Evolutionary conservation across 2,329 filamentous ascomycete species (phyloP).

Genomic region (Ophiostoma novo-ulmi): DNA sequence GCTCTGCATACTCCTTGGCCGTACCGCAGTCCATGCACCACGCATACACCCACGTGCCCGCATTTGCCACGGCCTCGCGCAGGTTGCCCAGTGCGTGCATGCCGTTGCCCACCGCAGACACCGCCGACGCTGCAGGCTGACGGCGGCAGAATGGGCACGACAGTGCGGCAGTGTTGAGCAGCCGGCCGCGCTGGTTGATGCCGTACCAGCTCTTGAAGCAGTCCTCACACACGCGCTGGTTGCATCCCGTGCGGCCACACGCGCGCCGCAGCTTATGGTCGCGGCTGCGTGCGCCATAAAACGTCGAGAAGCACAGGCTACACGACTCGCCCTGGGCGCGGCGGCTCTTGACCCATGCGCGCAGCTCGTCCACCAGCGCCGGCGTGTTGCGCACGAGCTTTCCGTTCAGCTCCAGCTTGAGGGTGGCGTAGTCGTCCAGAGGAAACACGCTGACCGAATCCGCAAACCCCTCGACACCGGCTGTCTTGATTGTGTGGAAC

Average conservation of each 20-base stretch:
- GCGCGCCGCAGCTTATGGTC: slow-evolving; percentile 38
- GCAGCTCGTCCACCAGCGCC: slow-evolving; percentile 36
- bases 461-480: slow-evolving; percentile 25
- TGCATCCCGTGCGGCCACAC: slow-evolving; percentile 44
- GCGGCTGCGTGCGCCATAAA: slow-evolving; percentile 28
- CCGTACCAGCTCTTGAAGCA: slow-evolving; percentile 45
- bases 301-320: slow-evolving; percentile 41
- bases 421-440: neutral
- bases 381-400: slow-evolving; percentile 40
- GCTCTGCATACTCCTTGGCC: slow-evolving; percentile 40
- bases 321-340: slow-evolving; percentile 39
- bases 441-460: slow-evolving; percentile 27
- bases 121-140: slow-evolving; percentile 36
- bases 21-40: slow-evolving; percentile 44
- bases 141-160: slow-evolving; percentile 48
- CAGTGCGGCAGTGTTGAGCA: slow-evolving; percentile 47
- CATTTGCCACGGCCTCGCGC: slow-evolving; percentile 37
- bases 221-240: slow-evolving; percentile 40
- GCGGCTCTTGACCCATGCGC: slow-evolving; percentile 37
- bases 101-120: slow-evolving; percentile 31
- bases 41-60: slow-evolving; percentile 44
- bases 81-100: slow-evolving; percentile 35
- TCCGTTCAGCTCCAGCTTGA: slow-evolving; percentile 34
- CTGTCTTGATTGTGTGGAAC: slow-evolving; percentile 38
- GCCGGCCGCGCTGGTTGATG: slow-evolving; percentile 39